A percentile compares a stretch with the other conserved stretches of the same genome.
phyloP scores from a whole-genome alignment of 2,329 filamentous ascomycete species.

The Lachnellula cervina region DNA sequence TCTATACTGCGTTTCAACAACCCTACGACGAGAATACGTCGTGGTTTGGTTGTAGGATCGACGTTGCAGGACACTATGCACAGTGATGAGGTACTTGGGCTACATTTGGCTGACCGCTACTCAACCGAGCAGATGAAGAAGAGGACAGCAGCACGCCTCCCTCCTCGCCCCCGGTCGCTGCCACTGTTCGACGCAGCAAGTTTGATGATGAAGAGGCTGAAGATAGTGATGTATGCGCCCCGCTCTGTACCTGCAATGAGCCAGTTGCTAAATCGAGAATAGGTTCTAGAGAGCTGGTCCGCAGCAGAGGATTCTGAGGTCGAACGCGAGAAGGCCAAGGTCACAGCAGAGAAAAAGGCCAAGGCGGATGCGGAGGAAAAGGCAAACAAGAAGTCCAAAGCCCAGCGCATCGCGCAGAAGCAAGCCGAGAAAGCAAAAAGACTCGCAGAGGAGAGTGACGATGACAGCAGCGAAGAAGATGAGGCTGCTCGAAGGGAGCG shows the following conservation, averaged over 20 bases:
- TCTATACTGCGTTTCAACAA: conserved; percentile 1
- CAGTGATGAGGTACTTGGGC: conserved; percentile 15
- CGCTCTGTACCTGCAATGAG: not conserved
- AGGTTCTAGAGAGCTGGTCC: conserved; percentile 87
- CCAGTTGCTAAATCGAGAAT: conserved; percentile 44
- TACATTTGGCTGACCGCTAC: conserved; percentile 28
- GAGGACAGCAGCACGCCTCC: conserved; percentile 47
- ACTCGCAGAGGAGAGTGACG: conserved; percentile 51
- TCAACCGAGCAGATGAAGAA: conserved; percentile 32
- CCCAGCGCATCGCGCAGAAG: conserved; percentile 78
- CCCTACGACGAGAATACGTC: conserved; percentile 3
- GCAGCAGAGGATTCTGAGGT: conserved; percentile 94
- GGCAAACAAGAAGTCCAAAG: conserved; percentile 85
- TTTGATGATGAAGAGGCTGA: conserved; percentile 91
- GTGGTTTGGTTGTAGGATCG: conserved; percentile 16
- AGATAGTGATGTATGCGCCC: conserved; percentile 63
- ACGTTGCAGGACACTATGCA: conserved; percentile 23
- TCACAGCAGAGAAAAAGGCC: conserved; percentile 78
- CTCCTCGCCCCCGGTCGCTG: conserved; percentile 24
- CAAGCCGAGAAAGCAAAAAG: conserved; percentile 53
- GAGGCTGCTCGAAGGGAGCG: conserved; percentile 71
- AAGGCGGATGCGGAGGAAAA: conserved; percentile 86
- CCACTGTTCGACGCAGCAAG: conserved; percentile 45
- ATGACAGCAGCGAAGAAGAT: conserved; percentile 59
- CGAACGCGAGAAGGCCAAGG: conserved; percentile 91